Base-by-base conservation (phyloP, 1,284 basidiomycete species). In the Trichosporon ovoides region DNA sequence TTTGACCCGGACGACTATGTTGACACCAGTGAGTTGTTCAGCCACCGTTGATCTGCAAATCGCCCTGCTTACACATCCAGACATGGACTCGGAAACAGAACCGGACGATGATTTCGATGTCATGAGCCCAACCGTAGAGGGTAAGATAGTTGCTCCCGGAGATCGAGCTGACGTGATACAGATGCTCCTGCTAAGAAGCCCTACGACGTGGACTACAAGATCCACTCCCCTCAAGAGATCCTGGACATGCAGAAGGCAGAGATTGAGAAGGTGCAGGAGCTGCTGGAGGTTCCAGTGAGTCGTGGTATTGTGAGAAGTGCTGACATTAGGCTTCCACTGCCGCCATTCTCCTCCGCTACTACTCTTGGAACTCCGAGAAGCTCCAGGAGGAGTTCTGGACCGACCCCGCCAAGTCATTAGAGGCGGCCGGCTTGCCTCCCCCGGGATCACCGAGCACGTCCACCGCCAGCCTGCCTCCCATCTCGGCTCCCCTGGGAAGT, bases 371-470 rank as follows among this genome's bases (percentile, higher is more conserved):
- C 81, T 90, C 91, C 72, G 95, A 98, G 77, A 87, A 87, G 59
- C 83, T 98, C n/a, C 90, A 91, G 63, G 91, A 96, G 80, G 87
- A 88, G 74, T 96, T 91, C 78, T 93, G 94, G 90, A 92, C 93
- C 68, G 88, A 90, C 64, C 83, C 89, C 1, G 81, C 84, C 16
- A 78, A 80, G 10, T 83, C 92, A 5, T 83, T 87, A 38, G 81
- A 83, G 22, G 83, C 84, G 9, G 89, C 91, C 1, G 93, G 92
- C n/a, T 74, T 81, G 2, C 76, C 76, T 7, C 76, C 78, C 6
- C 69, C 72, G 13, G 58, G 68, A 7, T 77, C 76, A 2, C 75
- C 77, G 4, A 66, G 66, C 9, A 64, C 69, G 2, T 63, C 53
- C 68, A 73, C 61, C 52, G 64, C 65, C 28, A 56, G 71, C 56